Evolutionary conservation across 306 rosid species (phyloP).

Genomic region (Cucumis cinereus): DNA sequence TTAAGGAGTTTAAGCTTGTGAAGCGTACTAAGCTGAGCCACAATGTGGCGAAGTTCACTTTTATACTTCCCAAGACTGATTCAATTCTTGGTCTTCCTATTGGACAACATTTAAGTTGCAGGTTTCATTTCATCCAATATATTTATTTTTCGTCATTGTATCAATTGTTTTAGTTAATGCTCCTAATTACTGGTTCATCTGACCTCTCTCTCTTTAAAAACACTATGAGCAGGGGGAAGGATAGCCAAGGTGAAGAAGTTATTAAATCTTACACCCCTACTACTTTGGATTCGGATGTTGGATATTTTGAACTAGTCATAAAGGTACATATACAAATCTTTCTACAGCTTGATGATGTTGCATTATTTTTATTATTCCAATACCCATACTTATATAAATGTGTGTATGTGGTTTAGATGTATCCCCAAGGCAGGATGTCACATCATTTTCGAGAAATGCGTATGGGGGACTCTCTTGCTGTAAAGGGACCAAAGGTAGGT

Average conservation of each 20-base stretch:
- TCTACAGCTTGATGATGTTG: neutral
- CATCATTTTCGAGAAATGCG: constrained; percentile 94
- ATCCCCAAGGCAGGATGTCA: constrained; percentile 99
- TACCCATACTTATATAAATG: constrained; percentile 9
- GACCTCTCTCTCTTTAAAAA: neutral
- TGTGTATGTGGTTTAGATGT: constrained; percentile 50
- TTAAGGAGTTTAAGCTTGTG: constrained; percentile 67
- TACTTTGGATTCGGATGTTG: constrained; percentile 92
- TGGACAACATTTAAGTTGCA: constrained; percentile 98
- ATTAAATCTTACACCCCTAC: constrained; percentile 89
- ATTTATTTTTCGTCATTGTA: constrained; percentile 1
- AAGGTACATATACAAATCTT: constrained; percentile 45
- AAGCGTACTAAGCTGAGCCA: constrained; percentile 81
- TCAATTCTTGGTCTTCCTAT: constrained; percentile 94
- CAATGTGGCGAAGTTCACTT: constrained; percentile 87
- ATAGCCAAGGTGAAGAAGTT: constrained; percentile 72
- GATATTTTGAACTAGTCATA: constrained; percentile 84
- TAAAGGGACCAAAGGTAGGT: constrained; percentile 91
- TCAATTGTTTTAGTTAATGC: neutral
- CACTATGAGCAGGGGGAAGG: constrained; percentile 76
- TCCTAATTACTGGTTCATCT: neutral
- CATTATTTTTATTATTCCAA: neutral
- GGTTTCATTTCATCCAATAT: constrained; percentile 22
- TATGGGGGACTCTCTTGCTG: constrained; percentile 71
- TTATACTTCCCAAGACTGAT: constrained; percentile 67